Base-by-base conservation (phyloP, 352 stramenopile species). In the Phytophthora brassicae region DNA sequence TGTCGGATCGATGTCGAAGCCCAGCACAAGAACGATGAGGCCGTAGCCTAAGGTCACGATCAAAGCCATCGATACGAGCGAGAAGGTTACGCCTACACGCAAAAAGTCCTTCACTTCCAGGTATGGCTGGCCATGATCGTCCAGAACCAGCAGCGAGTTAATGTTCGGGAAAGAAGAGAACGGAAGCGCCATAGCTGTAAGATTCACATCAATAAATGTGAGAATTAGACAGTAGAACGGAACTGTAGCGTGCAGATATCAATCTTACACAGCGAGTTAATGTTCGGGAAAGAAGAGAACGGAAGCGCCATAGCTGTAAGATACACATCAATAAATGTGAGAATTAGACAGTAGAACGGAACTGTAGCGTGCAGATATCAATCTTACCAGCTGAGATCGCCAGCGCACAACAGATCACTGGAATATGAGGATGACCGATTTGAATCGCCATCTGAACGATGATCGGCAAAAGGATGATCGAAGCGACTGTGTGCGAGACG, bases 131-230 rank as follows among this genome's bases (percentile, higher is more conserved):
- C 89, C 87, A 28, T 96, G 87, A 52, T 97, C 89, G 50, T 97
- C 90, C 42, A 96, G 74, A 42, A 97, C 90, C 36, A 97, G 67
- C 44, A 97, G 73, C 38, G 89, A 96, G 53, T 96, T 96, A 60
- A 97, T 95, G 68, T 97, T 97, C 13, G 89, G 90, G 70, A 97
- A 97, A 26, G 89, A 97, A 6, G 88, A 96, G 63, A 97, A 97
- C 22, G 89, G 90, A 33, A 97, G 70, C 7, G 86, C 90, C 88
- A 96, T 96, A 0, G 88, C 87, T 95, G 46, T 6, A 57, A 42
- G 5, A 41, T 8, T 47, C 24, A 63, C 9, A 28, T 50, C 41
- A 64, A 41, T 19, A 19, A 31, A 20, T 26, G 39, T 16, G 20
- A 22, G 9, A 42, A 11, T 7, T 39, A 49, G 7, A 2, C 29